These are phyloP conservation scores for Chaetomium strumarium DNA, from an alignment of 2,329 filamentous ascomycete species.

Conservation along the genomic window DNA sequence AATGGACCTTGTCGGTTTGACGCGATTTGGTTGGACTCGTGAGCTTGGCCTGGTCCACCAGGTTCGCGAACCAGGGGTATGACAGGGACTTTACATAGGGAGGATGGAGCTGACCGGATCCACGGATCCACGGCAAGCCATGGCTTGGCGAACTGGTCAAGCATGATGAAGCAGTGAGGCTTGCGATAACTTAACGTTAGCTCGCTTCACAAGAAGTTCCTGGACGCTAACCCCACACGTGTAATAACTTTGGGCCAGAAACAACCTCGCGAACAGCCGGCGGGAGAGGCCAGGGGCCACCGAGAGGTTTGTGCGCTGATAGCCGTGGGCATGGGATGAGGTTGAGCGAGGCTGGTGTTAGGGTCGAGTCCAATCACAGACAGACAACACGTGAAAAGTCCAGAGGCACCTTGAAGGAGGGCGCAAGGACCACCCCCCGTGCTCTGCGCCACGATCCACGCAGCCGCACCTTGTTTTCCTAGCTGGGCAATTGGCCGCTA, in stretches of 20 bases:
- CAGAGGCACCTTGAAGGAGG: no score
- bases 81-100: not conserved
- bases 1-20: slow-evolving; percentile 7
- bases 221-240: not conserved
- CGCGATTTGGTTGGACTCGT: slow-evolving; percentile 13
- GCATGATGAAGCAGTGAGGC: not conserved
- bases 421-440: no score
- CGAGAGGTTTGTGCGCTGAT: slow-evolving; percentile 9
- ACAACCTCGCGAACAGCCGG: no score
- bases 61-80: slow-evolving; percentile 3
- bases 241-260: no score
- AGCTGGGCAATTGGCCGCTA: slow-evolving; percentile 24
- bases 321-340: not conserved
- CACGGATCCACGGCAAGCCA: slow-evolving; percentile 22
- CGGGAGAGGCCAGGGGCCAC: not conserved
- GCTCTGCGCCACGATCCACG: slow-evolving; percentile 24
- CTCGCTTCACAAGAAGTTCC: not conserved
- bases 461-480: slow-evolving; percentile 31
- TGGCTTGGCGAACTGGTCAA: slow-evolving; percentile 13
- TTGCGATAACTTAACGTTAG: no score
- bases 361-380: slow-evolving; percentile 10
- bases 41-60: slow-evolving; percentile 1
- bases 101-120: slow-evolving; percentile 14
- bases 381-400: not conserved
- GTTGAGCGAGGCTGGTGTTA: slow-evolving; percentile 4